phyloP scores from a whole-genome alignment of 352 stramenopile species.

The Blastocystis sp. region DNA sequence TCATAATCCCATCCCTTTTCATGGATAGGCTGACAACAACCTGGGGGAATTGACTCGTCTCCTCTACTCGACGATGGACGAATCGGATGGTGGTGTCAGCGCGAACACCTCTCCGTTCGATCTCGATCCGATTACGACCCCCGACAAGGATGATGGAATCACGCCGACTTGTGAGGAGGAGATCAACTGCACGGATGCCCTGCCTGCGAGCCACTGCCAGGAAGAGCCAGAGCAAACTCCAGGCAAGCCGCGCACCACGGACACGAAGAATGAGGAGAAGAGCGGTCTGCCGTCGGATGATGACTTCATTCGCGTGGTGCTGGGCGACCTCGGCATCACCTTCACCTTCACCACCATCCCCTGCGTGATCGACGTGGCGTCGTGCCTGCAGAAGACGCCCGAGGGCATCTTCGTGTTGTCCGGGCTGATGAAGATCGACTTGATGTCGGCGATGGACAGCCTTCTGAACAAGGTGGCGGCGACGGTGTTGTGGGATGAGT shows the following conservation, averaged over 20 bases:
- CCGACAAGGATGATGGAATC: neutral
- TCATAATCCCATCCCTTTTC: neutral
- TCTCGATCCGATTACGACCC: neutral
- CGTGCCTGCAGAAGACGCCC: constrained; percentile 8
- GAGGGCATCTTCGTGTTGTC: constrained; percentile 43
- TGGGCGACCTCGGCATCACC: constrained; percentile 15
- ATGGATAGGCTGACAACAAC: constrained; percentile 32
- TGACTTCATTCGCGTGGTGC: constrained; percentile 4
- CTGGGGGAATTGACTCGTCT: constrained; percentile 40
- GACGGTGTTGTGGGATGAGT: neutral
- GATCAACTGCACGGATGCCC: neutral
- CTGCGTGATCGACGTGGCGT: constrained; percentile 28
- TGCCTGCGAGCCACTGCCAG: neutral
- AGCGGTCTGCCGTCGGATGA: neutral
- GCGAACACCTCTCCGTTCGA: neutral
- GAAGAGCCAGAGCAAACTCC: neutral
- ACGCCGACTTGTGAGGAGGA: neutral
- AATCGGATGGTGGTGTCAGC: neutral
- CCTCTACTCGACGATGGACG: constrained; percentile 2
- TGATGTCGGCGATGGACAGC: constrained; percentile 7
- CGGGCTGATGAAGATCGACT: constrained; percentile 58
- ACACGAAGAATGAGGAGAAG: neutral
- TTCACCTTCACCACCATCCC: constrained; percentile 23
- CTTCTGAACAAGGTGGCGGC: neutral
- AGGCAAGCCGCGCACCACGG: neutral